These are phyloP conservation scores for Kondoa subrosea DNA, from an alignment of 768 basidiomycete species.

Conservation along the genomic window DNA sequence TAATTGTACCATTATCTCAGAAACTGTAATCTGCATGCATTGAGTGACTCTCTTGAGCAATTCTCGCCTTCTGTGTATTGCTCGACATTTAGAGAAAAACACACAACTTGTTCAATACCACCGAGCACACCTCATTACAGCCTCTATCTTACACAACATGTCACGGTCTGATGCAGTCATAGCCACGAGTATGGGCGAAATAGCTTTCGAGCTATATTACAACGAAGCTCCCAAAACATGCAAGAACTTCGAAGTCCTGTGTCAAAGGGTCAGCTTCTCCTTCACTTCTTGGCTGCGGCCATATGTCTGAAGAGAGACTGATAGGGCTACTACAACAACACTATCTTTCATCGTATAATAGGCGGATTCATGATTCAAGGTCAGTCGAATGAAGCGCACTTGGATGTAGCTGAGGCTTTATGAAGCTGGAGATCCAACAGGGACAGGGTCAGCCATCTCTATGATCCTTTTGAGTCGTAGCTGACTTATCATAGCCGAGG, in stretches of 20 bases:
- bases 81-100: too few species aligned
- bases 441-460: conserved; percentile 64
- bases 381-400: background rate
- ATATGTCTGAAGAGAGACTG: background rate
- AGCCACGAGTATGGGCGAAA: too few species aligned
- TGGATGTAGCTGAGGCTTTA: background rate
- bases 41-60: too few species aligned
- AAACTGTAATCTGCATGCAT: too few species aligned
- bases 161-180: too few species aligned
- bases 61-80: too few species aligned
- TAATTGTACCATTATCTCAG: too few species aligned
- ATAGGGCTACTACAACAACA: conserved; percentile 71
- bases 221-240: conserved; percentile 90
- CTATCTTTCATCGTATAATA: conserved; percentile 81
- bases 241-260: conserved; percentile 81
- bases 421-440: conserved; percentile 67
- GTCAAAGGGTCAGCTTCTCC: conserved; percentile 33
- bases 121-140: too few species aligned
- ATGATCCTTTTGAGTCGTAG: conserved; percentile 29
- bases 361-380: conserved; percentile 95
- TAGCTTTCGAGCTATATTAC: conserved; percentile 84
- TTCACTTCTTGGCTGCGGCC: background rate
- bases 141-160: too few species aligned
- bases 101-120: too few species aligned
- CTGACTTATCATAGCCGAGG: background rate